phyloP scores from a whole-genome alignment of 192 early-diverging fungal genomes.

The Podila minutissima region DNA sequence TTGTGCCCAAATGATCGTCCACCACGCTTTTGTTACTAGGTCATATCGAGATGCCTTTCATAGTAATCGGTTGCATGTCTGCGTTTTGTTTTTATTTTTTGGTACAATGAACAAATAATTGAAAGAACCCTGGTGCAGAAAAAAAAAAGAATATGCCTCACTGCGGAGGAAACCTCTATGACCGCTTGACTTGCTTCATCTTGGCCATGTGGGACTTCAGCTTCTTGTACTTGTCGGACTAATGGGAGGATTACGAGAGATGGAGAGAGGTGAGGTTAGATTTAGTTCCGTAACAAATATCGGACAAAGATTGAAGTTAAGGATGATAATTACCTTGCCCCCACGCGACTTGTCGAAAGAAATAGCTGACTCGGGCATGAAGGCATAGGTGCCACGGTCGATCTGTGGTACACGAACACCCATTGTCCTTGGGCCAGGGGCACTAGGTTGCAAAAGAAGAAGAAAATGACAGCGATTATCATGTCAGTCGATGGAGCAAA shows the following conservation, averaged over 20 bases:
- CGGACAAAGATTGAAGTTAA: not conserved
- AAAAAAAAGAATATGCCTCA: not conserved
- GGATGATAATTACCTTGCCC: constrained; percentile 25
- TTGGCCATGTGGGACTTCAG: constrained; percentile 54
- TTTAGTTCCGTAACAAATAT: not conserved
- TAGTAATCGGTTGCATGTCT: no score
- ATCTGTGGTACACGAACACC: constrained; percentile 41
- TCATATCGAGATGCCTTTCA: no score
- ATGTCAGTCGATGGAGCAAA: not conserved
- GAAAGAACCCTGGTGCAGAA: not conserved
- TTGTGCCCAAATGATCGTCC: no score
- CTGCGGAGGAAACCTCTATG: not conserved
- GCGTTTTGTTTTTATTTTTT: no score
- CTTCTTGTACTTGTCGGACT: constrained; percentile 51
- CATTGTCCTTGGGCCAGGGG: constrained; percentile 17
- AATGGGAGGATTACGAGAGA: not conserved
- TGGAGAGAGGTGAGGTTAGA: not conserved
- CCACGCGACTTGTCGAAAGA: constrained; percentile 46
- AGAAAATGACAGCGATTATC: not conserved
- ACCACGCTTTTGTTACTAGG: no score
- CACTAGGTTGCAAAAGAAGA: not conserved
- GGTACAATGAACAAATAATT: no score
- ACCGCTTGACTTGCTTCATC: constrained; percentile 50
- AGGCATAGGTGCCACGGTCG: constrained; percentile 30
- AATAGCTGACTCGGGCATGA: constrained; percentile 45